Percentiles rank a stretch among this genome's conserved stretches.
These are phyloP conservation scores for Mimosa bimucronata DNA, from an alignment of 306 rosid species.

Conservation along the genomic window DNA sequence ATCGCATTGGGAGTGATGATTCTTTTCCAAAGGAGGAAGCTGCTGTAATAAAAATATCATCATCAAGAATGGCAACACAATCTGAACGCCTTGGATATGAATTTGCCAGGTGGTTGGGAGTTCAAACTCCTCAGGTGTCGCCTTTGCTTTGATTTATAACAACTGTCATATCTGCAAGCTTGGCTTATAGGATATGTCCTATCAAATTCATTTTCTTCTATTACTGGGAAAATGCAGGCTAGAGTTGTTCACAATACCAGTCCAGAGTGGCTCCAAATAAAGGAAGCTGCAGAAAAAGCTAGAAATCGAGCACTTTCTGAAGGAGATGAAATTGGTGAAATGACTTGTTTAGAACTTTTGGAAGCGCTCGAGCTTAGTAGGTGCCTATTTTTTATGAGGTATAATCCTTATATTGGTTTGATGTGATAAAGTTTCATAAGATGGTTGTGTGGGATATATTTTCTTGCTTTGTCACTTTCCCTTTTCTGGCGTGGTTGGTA, in stretches of 20 bases:
- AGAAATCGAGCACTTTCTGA: slow-evolving; percentile 64
- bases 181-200: slow-evolving; percentile 1
- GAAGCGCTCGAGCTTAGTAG: slow-evolving; percentile 97
- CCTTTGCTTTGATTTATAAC: slow-evolving; percentile 14
- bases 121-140: slow-evolving; percentile 85
- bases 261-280: slow-evolving; percentile 88
- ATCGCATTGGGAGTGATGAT: slow-evolving; percentile 49
- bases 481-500: neutral
- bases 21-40: slow-evolving; percentile 68
- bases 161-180: slow-evolving; percentile 13
- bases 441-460: slow-evolving; percentile 18
- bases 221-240: slow-evolving; percentile 58
- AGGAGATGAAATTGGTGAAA: slow-evolving; percentile 80
- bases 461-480: slow-evolving; percentile 15
- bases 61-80: slow-evolving; percentile 97
- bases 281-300: slow-evolving; percentile 88
- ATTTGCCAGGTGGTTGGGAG: slow-evolving; percentile 90
- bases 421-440: slow-evolving; percentile 15
- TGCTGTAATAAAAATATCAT: slow-evolving; percentile 90
- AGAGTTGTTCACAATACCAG: slow-evolving; percentile 85
- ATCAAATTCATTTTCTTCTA: slow-evolving; percentile 19
- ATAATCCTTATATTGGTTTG: slow-evolving; percentile 34
- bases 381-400: slow-evolving; percentile 89
- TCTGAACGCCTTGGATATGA: slow-evolving; percentile 98
- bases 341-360: slow-evolving; percentile 85